Evolutionary conservation across 352 stramenopile species (phyloP).

Genomic region (Pythium dissotocum): DNA sequence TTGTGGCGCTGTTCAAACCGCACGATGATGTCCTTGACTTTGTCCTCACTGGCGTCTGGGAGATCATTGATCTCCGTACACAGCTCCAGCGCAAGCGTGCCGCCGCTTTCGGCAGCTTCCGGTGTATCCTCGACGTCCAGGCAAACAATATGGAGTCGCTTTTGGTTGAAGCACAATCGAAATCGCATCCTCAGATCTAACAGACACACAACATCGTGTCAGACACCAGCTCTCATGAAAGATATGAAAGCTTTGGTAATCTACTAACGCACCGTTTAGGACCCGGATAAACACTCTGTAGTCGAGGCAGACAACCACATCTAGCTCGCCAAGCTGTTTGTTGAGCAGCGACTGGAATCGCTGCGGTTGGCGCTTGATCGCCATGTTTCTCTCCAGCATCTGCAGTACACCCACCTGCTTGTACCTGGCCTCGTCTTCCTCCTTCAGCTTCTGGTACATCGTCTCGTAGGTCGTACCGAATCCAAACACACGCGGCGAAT

Average conservation of each 20-base stretch:
- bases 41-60: conserved; percentile 9
- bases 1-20: conserved; percentile 22
- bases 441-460: conserved; percentile 47
- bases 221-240: neutral
- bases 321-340: conserved; percentile 39
- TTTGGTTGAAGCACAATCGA: conserved; percentile 26
- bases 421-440: conserved; percentile 31
- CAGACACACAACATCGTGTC: too few relatives aligned
- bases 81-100: conserved; percentile 39
- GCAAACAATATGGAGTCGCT: conserved; percentile 52
- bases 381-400: conserved; percentile 56
- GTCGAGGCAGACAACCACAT: conserved; percentile 64
- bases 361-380: conserved; percentile 47
- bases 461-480: conserved; percentile 51
- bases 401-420: conserved; percentile 38
- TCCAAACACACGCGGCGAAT: conserved; percentile 35
- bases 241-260: neutral
- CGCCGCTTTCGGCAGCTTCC: conserved; percentile 38
- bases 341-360: conserved; percentile 44
- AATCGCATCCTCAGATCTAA: conserved; percentile 29
- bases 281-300: conserved; percentile 30
- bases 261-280: conserved; percentile 18
- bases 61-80: conserved; percentile 29
- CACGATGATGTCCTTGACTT: conserved; percentile 24
- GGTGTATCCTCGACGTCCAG: conserved; percentile 52